These are phyloP conservation scores for Oryza glumipatula DNA, from an alignment of 176 grass and related monocot genomes.

Conservation along the genomic window DNA sequence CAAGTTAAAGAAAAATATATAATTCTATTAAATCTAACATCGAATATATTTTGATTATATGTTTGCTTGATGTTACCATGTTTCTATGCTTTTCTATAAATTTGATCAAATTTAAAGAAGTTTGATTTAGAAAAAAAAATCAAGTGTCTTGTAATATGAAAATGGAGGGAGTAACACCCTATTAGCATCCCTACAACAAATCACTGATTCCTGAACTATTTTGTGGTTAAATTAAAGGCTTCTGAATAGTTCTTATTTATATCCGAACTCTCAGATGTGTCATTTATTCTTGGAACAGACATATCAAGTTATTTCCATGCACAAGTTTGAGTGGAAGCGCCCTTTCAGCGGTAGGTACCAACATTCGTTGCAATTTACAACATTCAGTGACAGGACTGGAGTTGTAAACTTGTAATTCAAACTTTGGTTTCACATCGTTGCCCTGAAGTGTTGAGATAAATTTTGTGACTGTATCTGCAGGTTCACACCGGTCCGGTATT, in stretches of 20 bases:
- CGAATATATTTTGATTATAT: no score
- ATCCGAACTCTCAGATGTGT: background rate
- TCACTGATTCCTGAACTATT: background rate
- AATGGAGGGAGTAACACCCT: background rate
- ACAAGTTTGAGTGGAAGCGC: background rate
- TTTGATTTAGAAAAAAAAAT: no score
- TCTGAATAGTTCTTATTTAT: background rate
- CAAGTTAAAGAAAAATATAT: no score
- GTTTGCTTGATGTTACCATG: no score
- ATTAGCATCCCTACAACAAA: background rate
- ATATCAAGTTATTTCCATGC: no score
- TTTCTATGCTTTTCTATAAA: no score
- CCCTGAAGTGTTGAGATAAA: background rate
- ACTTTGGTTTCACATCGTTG: background rate
- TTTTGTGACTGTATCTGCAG: background rate
- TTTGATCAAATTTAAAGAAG: no score
- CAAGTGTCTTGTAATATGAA: no score
- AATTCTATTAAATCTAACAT: no score
- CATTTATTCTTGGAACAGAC: constrained; percentile 10
- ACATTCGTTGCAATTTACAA: background rate
- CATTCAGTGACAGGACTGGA: background rate
- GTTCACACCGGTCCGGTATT: background rate
- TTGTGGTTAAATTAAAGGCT: background rate
- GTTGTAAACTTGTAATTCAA: background rate
- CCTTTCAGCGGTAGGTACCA: constrained; percentile 2